These are phyloP conservation scores for Simmondsia chinensis DNA, from an alignment of 148 eudicot genomes.

Conservation along the genomic window DNA sequence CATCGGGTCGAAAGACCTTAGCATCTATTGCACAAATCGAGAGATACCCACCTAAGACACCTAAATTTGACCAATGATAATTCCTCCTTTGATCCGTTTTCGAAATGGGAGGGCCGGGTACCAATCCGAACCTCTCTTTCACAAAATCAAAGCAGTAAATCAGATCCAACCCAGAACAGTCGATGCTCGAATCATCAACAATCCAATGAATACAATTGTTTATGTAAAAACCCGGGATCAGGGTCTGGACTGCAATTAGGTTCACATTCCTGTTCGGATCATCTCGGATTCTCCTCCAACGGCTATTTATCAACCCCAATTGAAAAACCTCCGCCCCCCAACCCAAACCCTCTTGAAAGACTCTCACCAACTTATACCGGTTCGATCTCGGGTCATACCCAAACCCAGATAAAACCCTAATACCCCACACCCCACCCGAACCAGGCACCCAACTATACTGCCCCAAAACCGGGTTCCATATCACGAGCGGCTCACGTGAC, in stretches of 20 bases:
- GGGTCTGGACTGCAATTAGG: conserved; percentile 15
- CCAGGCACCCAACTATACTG: conserved; percentile 16
- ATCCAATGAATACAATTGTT: conserved; percentile 31
- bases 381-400: conserved; percentile 17
- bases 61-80: conserved; percentile 26
- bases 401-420: conserved; percentile 27
- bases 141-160: conserved; percentile 28
- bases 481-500: conserved; percentile 17
- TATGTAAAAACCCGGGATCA: conserved; percentile 20
- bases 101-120: conserved; percentile 21
- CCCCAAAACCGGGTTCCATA: conserved; percentile 32
- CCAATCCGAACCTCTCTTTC: conserved; percentile 17
- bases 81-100: not conserved
- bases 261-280: too few relatives aligned
- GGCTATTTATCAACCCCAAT: conserved; percentile 9
- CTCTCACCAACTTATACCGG: conserved; percentile 18
- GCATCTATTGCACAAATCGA: conserved; percentile 28
- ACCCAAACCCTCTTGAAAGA: conserved; percentile 1
- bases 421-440: not conserved
- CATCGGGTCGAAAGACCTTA: conserved; percentile 14
- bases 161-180: not conserved
- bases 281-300: conserved; percentile 25
- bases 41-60: conserved; percentile 17
- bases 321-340: conserved; percentile 15
- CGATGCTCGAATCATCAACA: not conserved